Conservation (phyloP, 768 basidiomycete species). For the Royoungia palumana region DNA sequence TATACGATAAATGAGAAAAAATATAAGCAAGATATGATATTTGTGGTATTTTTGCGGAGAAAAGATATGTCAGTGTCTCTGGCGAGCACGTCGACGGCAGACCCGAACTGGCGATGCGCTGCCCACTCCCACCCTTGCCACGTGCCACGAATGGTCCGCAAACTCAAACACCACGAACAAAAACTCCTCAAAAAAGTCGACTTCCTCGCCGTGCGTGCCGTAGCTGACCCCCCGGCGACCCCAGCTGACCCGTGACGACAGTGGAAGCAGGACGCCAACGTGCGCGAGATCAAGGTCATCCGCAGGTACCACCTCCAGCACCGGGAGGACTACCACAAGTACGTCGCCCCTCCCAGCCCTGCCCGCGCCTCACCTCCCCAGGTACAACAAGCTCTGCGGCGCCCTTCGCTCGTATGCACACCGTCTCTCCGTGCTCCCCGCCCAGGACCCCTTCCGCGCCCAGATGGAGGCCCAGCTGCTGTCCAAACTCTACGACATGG, state of each 20-base stretch:
- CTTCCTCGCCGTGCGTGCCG: conserved; percentile 77
- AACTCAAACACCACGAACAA: conserved; percentile 95
- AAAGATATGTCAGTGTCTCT: conserved; percentile 26
- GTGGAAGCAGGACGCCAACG: conserved; percentile 96
- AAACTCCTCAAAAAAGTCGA: conserved; percentile 95
- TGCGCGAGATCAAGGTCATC: conserved; percentile 91
- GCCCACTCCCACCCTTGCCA: conserved; percentile 27
- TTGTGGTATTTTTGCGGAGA: conserved; percentile 25
- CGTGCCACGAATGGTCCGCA: conserved; percentile 67
- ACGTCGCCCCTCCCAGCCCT: neutral
- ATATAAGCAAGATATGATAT: conserved; percentile 29
- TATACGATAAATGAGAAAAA: conserved; percentile 12
- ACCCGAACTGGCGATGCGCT: conserved; percentile 19
- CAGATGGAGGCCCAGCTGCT: conserved; percentile 85
- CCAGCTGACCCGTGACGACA: conserved; percentile 29
- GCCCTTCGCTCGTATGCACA: conserved; percentile 82
- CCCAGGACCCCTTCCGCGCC: conserved; percentile 83
- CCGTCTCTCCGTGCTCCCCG: conserved; percentile 79
- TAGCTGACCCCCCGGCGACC: conserved; percentile 4
- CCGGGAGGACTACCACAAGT: conserved; percentile 94
- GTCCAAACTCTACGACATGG: conserved; percentile 96
- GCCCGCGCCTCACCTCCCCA: conserved; percentile 23
- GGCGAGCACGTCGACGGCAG: conserved; percentile 31
- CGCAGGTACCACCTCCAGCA: conserved; percentile 94
- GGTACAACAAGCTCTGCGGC: conserved; percentile 95